Conservation (phyloP, 2,329 filamentous ascomycete species). For the Camptophora hylomeconis region DNA sequence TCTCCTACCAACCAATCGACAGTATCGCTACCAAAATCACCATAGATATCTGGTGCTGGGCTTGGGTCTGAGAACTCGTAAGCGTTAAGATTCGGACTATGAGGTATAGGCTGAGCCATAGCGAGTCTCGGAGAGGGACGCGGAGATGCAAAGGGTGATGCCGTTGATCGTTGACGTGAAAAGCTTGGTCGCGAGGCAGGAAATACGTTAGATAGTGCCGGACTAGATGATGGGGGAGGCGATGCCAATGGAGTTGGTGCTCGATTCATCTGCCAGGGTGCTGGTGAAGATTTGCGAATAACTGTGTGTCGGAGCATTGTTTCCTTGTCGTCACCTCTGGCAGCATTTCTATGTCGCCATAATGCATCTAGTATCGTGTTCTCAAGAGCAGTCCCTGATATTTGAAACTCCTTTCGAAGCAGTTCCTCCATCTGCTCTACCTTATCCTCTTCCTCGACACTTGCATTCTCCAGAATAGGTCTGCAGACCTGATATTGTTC, state of each 20-base stretch:
- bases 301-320: conserved; percentile 79
- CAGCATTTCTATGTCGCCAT: conserved; percentile 53
- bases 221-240: conserved; percentile 66
- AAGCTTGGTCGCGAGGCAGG: conserved; percentile 60
- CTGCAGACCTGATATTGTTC: conserved; percentile 84
- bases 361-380: conserved; percentile 82
- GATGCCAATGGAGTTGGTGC: conserved; percentile 67
- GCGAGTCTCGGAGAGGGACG: conserved; percentile 84
- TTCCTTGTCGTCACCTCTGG: conserved; percentile 41
- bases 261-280: conserved; percentile 73
- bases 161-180: conserved; percentile 34
- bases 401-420: conserved; percentile 61
- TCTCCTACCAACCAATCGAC: conserved; percentile 93
- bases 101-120: conserved; percentile 83
- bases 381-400: conserved; percentile 67
- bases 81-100: conserved; percentile 85
- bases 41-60: conserved; percentile 72
- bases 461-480: conserved; percentile 69
- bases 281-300: conserved; percentile 79
- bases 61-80: conserved; percentile 87
- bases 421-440: conserved; percentile 82
- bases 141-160: conserved; percentile 83
- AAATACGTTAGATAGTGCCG: conserved; percentile 66
- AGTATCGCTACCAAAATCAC: conserved; percentile 83
- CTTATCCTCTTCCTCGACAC: conserved; percentile 87